These are phyloP conservation scores for Chenopodium suecicum DNA, from an alignment of 148 eudicot species.

Conservation along the genomic window DNA sequence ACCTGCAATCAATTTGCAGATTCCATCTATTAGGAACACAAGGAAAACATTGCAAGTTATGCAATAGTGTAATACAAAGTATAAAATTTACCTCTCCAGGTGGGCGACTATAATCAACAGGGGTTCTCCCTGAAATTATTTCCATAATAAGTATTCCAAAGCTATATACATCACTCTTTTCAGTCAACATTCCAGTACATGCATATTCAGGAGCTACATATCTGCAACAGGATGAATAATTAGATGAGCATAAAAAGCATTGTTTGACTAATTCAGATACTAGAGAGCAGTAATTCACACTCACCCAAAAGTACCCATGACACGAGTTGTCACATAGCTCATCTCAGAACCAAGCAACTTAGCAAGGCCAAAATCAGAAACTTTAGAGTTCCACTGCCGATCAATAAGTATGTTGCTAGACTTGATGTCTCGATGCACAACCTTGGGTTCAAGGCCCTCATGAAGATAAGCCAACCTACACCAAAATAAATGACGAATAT, in stretches of 20 bases:
- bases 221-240: constrained; percentile 29
- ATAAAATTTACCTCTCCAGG: constrained; percentile 60
- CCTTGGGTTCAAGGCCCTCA: constrained; percentile 95
- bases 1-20: constrained; percentile 41
- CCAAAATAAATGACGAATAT: constrained; percentile 14
- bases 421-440: constrained; percentile 87
- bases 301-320: constrained; percentile 95
- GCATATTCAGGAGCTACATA: constrained; percentile 93
- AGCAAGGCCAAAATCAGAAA: constrained; percentile 93
- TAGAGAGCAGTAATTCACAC: constrained; percentile 15
- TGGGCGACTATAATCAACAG: constrained; percentile 79
- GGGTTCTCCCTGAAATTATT: constrained; percentile 73
- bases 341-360: constrained; percentile 77
- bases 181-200: constrained; percentile 85
- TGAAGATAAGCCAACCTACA: constrained; percentile 91
- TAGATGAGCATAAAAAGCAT: constrained; percentile 6
- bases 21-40: neutral
- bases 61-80: neutral
- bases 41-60: neutral
- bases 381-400: constrained; percentile 70
- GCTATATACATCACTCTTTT: constrained; percentile 79
- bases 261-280: neutral
- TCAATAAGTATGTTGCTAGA: constrained; percentile 85
- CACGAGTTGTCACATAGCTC: constrained; percentile 86
- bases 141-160: constrained; percentile 87